phyloP scores from a whole-genome alignment of 257 asterid genomes.

The Fraxinus americana region DNA sequence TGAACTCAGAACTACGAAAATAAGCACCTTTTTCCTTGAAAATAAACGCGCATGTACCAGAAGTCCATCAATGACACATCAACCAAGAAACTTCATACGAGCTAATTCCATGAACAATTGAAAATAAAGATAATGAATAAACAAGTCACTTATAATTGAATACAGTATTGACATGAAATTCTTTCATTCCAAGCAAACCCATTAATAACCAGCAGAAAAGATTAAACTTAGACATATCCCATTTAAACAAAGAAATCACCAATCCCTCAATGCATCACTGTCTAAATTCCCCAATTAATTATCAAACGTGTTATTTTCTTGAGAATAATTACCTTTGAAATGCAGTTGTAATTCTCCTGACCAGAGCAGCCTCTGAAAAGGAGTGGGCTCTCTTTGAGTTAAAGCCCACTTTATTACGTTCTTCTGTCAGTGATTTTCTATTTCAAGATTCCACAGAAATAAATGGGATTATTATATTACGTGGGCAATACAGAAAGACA shows the following conservation, averaged over 20 bases:
- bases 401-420: conserved; percentile 13
- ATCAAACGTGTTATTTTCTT: not conserved
- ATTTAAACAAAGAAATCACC: not conserved
- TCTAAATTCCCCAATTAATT: conserved; percentile 3
- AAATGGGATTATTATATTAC: not conserved
- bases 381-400: conserved; percentile 32
- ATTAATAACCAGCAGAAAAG: not conserved
- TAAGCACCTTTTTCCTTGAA: no score
- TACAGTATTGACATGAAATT: not conserved
- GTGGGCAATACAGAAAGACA: conserved; percentile 45
- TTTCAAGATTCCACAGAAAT: not conserved
- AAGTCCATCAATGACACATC: conserved; percentile 11
- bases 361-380: conserved; percentile 8
- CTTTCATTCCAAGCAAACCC: conserved; percentile 5
- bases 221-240: not conserved
- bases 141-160: not conserved
- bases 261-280: conserved; percentile 1
- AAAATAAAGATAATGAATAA: not conserved
- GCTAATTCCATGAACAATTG: not conserved
- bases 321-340: conserved; percentile 23
- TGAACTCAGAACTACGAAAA: no score
- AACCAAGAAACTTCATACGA: conserved; percentile 8
- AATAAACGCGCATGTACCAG: not conserved
- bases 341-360: not conserved
- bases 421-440: not conserved